Conservation (phyloP, 305 asterid species). For the Solanum aculeatissimum region DNA sequence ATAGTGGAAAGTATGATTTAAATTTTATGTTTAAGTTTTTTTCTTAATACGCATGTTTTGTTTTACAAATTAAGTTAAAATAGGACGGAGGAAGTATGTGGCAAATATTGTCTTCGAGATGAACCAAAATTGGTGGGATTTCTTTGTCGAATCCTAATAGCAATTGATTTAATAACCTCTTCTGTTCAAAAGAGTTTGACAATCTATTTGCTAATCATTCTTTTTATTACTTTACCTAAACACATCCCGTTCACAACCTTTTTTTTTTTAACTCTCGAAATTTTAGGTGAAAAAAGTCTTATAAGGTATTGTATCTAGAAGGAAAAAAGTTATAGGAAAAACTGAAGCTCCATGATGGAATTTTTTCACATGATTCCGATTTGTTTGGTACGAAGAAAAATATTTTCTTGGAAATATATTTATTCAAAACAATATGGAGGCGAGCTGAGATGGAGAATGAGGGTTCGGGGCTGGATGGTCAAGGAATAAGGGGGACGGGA, state of each 20-base stretch:
- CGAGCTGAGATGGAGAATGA: not conserved
- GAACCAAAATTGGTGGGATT: not conserved
- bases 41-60: too few relatives aligned
- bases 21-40: too few relatives aligned
- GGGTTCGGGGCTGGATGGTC: not conserved
- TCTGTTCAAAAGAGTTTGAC: not conserved
- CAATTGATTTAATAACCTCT: not conserved
- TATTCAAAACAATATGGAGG: not conserved
- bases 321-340: not conserved
- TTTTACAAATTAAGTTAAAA: too few relatives aligned
- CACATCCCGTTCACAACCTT: not conserved
- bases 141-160: not conserved
- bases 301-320: not conserved
- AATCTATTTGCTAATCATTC: not conserved
- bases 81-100: not conserved
- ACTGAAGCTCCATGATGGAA: not conserved
- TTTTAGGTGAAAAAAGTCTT: not conserved
- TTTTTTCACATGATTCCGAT: not conserved
- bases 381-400: not conserved
- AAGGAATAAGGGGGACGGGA: not conserved
- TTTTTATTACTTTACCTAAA: not conserved
- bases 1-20: too few relatives aligned
- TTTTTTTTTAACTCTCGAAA: not conserved
- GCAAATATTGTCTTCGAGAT: not conserved
- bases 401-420: too few relatives aligned